A percentile compares a stretch with the other conserved stretches of the same genome.
Evolutionary conservation across 306 rosid species (phyloP).

Genomic region (apple (Malus domestica)): ASM211411v1 NC_041802.1:9518501-9519000

Average conservation of each 20-base stretch:
- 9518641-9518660: too few species aligned
- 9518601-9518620: too few species aligned
- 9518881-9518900: slow-evolving; percentile 22
- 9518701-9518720: slow-evolving; percentile 41
- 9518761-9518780: not conserved
- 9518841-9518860: not conserved
- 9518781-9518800: not conserved
- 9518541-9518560: not conserved
- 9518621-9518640: too few species aligned
- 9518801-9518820: not conserved
- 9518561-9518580: not conserved
- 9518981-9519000: too few species aligned
- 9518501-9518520: not conserved
- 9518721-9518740: slow-evolving; percentile 32
- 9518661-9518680: too few species aligned
- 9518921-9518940: slow-evolving; percentile 48
- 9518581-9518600: too few species aligned
- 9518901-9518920: slow-evolving; percentile 75
- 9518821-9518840: too few species aligned
- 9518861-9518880: not conserved
- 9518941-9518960: not conserved
- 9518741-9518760: slow-evolving; percentile 31
- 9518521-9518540: not conserved
- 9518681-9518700: not conserved
- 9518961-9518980: too few species aligned